These are phyloP conservation scores for Bombardia bombarda DNA, from an alignment of 495 filamentous ascomycete species.

Conservation along the genomic window DNA sequence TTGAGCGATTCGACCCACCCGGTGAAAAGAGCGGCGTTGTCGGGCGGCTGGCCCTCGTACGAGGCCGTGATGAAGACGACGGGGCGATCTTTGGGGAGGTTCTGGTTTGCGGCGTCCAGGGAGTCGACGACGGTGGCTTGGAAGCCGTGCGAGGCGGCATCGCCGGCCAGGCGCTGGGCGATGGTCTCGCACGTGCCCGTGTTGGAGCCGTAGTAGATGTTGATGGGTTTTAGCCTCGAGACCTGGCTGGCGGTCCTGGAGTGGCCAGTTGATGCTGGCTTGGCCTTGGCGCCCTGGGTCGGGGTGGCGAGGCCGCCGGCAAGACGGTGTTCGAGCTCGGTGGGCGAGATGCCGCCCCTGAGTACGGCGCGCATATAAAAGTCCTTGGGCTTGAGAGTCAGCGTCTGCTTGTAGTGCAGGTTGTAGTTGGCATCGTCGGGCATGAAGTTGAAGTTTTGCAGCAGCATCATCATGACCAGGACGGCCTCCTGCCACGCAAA, in stretches of 20 bases:
- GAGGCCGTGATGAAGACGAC: slow-evolving; percentile 61
- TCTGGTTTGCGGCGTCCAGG: slow-evolving; percentile 55
- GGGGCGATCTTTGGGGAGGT: slow-evolving; percentile 52
- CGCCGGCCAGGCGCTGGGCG: slow-evolving; percentile 52
- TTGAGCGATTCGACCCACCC: slow-evolving; percentile 53
- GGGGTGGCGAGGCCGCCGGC: slow-evolving; percentile 12
- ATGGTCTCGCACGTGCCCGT: slow-evolving; percentile 69
- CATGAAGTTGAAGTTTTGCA: slow-evolving; percentile 57
- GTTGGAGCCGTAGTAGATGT: slow-evolving; percentile 67
- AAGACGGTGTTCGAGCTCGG: slow-evolving; percentile 47
- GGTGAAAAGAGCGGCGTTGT: slow-evolving; percentile 65
- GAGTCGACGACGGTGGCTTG: slow-evolving; percentile 43
- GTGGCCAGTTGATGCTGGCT: not conserved
- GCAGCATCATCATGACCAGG: slow-evolving; percentile 43
- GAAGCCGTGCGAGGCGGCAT: slow-evolving; percentile 52
- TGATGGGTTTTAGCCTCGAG: slow-evolving; percentile 35
- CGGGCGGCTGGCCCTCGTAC: slow-evolving; percentile 69
- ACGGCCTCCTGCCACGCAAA: slow-evolving; percentile 60
- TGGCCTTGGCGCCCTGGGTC: slow-evolving; percentile 1
- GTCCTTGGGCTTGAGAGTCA: slow-evolving; percentile 70
- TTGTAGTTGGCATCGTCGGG: slow-evolving; percentile 52
- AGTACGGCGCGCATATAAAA: slow-evolving; percentile 62
- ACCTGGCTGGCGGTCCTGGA: not conserved
- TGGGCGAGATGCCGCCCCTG: slow-evolving; percentile 50
- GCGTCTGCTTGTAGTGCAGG: slow-evolving; percentile 59